Evolutionary conservation across 495 filamentous ascomycete species (phyloP).

Genomic region (Clavariopsis aquatica): DNA sequence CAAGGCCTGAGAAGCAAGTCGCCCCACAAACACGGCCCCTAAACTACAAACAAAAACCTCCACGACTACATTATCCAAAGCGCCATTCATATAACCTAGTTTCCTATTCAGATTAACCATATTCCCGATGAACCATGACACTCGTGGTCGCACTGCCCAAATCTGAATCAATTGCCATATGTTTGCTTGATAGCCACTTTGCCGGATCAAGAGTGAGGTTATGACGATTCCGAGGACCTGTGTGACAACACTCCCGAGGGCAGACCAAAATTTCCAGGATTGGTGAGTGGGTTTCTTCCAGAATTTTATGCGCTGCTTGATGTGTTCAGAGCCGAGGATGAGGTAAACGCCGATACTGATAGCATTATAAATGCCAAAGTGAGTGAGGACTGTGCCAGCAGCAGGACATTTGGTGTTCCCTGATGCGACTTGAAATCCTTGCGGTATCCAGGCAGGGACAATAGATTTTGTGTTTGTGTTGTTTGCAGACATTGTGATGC

Average conservation of each 20-base stretch:
- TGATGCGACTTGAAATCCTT: not conserved
- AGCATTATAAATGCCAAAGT: not conserved
- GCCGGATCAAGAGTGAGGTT: conserved; percentile 1
- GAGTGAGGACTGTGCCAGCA: not conserved
- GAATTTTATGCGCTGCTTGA: conserved; percentile 9
- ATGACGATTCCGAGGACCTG: not conserved
- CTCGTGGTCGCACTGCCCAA: conserved; percentile 1
- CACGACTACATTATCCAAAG: conserved; percentile 4
- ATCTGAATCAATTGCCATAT: conserved; percentile 5
- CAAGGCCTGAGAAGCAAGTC: not conserved
- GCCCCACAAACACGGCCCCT: not conserved
- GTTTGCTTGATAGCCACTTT: conserved; percentile 1
- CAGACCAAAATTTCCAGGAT: conserved; percentile 9
- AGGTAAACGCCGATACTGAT: not conserved
- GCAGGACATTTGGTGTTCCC: not conserved
- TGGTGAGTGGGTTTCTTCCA: not conserved
- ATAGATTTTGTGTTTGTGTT: not conserved
- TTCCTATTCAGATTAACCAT: conserved; percentile 1
- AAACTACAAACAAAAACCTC: conserved; percentile 6
- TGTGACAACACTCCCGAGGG: not conserved
- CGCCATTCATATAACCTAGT: not conserved
- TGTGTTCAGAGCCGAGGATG: conserved; percentile 5
- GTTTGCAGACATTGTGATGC: not conserved
- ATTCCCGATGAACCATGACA: conserved; percentile 6
- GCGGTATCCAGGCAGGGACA: not conserved